Base-by-base conservation (phyloP, 2,329 filamentous ascomycete species). In the Trichophyton simii region DNA sequence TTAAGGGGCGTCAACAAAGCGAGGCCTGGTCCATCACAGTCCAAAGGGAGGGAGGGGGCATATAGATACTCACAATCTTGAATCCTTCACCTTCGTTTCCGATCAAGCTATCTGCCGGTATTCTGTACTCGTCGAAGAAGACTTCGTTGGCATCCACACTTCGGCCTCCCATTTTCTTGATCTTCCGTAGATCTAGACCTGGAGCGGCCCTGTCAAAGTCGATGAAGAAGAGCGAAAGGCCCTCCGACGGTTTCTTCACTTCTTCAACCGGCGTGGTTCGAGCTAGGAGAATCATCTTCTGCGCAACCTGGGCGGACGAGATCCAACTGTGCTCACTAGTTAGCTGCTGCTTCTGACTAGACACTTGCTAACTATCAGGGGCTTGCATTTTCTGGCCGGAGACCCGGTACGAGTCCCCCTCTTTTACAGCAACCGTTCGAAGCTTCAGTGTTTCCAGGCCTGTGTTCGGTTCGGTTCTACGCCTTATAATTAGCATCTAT, bases 81-180 rank as follows among this genome's bases (percentile, higher is more conserved):
- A 95, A 95, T 0, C 90, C 89, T 62, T 88, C 80, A 3, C 85
- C 84, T 71, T 94, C 87, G 36, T 82, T 70, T 0, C 89, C 89
- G 48, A 95, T 83, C 0, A 92, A 75, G 0, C 83, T 78, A 46
- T 83, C 78, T 0, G 79, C 79, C 0, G 86, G 83, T 13, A 94
- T 82, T 3, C 73, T 71, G 71, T 91, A 95, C 66, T 86, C 82
- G 71, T 94, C 88, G 70, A 95, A 94, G 72, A 95, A 95, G 1
- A 95, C 86, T 69, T 94, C 88, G 66, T 95, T 95, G 0, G 89
- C 88, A 68, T 94, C 89, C 0, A 95, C 84, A 0, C 88, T 88
- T 11, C 88, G 78, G 0, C 88, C 87, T 7, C 90, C 90, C 88
- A 95, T 94, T 72, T 95, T 95, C 72, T 83, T 85, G 67, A 95